Percentiles rank a stretch among this genome's conserved stretches.
These are phyloP conservation scores for Colletotrichum tofieldiae DNA, from an alignment of 2,329 filamentous ascomycete genomes.

Conservation along the genomic window DNA sequence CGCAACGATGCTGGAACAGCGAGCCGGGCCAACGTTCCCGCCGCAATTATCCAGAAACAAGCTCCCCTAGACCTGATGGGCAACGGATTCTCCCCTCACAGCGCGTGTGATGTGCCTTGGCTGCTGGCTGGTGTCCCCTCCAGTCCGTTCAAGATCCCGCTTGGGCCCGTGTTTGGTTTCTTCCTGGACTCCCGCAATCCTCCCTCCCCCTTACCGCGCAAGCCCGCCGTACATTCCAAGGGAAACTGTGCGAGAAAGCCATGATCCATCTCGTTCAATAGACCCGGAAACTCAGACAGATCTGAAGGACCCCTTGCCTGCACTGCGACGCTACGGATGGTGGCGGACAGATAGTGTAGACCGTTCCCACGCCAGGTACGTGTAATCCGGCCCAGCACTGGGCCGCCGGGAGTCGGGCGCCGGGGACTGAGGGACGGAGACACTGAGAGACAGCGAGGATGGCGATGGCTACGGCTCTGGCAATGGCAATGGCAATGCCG, in stretches of 20 bases:
- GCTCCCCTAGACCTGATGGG: slow-evolving; percentile 8
- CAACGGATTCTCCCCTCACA: neutral
- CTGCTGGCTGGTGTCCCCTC: neutral
- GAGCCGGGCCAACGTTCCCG: slow-evolving; percentile 16
- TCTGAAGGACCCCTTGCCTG: slow-evolving; percentile 13
- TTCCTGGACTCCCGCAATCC: neutral
- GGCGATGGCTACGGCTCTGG: neutral
- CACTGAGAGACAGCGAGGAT: neutral
- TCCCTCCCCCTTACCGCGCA: neutral
- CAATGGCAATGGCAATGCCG: slow-evolving; percentile 26
- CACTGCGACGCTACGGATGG: slow-evolving; percentile 11
- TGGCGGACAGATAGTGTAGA: neutral
- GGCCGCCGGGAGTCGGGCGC: neutral
- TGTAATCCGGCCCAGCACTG: neutral
- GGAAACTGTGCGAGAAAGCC: neutral
- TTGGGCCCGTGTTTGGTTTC: neutral
- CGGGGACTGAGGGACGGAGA: neutral
- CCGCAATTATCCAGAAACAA: slow-evolving; percentile 30
- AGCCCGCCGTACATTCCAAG: neutral
- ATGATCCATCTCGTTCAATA: slow-evolving; percentile 6
- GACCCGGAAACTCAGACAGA: slow-evolving; percentile 16
- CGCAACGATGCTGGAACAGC: slow-evolving; percentile 14
- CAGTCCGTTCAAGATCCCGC: neutral
- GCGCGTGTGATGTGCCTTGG: slow-evolving; percentile 5
- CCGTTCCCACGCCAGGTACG: slow-evolving; percentile 1